Evolutionary conservation across 306 rosid species (phyloP).

Genomic region (Lotus japonicus): DNA sequence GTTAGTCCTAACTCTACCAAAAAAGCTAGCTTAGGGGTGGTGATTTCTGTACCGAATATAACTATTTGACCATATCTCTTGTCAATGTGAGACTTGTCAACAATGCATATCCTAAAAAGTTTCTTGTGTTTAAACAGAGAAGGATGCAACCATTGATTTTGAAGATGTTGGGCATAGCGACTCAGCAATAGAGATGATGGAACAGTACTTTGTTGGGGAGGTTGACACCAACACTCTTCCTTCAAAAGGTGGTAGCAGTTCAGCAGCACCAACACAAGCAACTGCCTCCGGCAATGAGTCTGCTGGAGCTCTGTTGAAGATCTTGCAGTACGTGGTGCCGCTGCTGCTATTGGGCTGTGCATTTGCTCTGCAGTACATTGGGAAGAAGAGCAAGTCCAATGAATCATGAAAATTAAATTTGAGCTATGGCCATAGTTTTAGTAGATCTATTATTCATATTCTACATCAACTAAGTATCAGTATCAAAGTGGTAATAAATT

Average conservation of each 20-base stretch:
- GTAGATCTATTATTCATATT: constrained; percentile 6
- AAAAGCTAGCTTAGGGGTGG: too few species aligned
- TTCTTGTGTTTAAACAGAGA: constrained; percentile 43
- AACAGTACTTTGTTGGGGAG: constrained; percentile 52
- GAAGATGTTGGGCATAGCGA: constrained; percentile 84
- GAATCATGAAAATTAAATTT: constrained; percentile 13
- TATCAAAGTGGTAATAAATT: not conserved
- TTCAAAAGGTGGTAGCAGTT: constrained; percentile 11
- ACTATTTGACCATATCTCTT: too few species aligned
- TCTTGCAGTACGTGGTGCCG: constrained; percentile 53
- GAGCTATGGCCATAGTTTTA: constrained; percentile 1
- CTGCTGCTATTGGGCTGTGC: constrained; percentile 62
- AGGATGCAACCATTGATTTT: constrained; percentile 83
- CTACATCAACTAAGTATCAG: not conserved
- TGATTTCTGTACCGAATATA: too few species aligned
- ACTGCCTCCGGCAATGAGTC: constrained; percentile 21
- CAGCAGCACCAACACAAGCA: constrained; percentile 18
- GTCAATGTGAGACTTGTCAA: too few species aligned
- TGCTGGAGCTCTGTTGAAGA: constrained; percentile 35
- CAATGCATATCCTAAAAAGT: not conserved
- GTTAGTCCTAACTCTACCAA: too few species aligned
- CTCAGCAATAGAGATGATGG: constrained; percentile 50
- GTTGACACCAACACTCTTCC: constrained; percentile 54
- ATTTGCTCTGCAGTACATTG: constrained; percentile 47
- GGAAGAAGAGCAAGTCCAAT: constrained; percentile 31